Evolutionary conservation across 306 rosid species (phyloP).

Genomic region (Medicago lupulina): DNA sequence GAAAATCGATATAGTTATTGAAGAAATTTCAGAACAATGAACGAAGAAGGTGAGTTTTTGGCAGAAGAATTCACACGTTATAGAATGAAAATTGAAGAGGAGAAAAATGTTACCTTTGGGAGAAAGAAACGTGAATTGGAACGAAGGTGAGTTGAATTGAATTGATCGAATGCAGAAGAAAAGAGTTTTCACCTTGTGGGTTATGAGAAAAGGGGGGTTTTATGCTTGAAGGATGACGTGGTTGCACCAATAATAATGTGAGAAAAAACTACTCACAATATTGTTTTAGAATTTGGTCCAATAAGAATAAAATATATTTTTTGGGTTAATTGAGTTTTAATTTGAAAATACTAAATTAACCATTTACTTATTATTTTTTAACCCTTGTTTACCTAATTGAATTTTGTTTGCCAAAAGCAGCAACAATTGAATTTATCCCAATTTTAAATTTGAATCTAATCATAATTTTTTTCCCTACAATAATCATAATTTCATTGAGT

Average conservation of each 20-base stretch:
- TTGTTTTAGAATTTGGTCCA: neutral
- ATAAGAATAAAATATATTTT: too few species aligned
- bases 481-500: too few species aligned
- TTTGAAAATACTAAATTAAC: too few species aligned
- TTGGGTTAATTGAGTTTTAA: too few species aligned
- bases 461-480: too few species aligned
- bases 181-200: neutral
- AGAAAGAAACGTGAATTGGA: constrained; percentile 1
- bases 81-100: neutral
- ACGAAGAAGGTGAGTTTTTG: neutral
- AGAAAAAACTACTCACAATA: neutral
- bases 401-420: too few species aligned
- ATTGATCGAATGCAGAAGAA: neutral
- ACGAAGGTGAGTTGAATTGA: neutral
- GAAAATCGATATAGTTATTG: too few species aligned
- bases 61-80: neutral
- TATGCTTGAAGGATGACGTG: constrained; percentile 7
- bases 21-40: neutral
- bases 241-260: neutral
- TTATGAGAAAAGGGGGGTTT: neutral
- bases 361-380: too few species aligned
- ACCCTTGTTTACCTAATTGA: too few species aligned
- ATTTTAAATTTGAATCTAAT: too few species aligned
- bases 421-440: too few species aligned
- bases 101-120: constrained; percentile 23